Percentiles rank a stretch among this genome's conserved stretches.
phyloP scores from a whole-genome alignment of 2,329 filamentous ascomycete species.

The Cladophialophora yegresii region DNA sequence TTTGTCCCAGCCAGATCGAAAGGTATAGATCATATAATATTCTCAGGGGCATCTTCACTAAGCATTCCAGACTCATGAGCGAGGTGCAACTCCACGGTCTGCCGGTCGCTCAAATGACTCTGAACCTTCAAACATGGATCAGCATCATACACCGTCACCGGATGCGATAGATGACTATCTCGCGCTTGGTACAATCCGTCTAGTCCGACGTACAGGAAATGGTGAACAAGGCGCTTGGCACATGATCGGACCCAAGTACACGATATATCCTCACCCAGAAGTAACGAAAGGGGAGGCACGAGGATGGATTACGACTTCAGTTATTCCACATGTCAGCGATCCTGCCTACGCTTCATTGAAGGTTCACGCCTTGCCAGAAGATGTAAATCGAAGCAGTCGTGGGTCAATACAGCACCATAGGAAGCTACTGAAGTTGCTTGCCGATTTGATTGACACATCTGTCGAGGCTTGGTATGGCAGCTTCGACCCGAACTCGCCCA shows the following conservation, averaged over 20 bases:
- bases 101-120: background rate
- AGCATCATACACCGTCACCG: background rate
- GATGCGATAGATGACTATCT: constrained; percentile 26
- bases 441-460: constrained; percentile 46
- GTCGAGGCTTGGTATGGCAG: constrained; percentile 44
- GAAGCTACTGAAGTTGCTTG: constrained; percentile 44
- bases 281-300: constrained; percentile 38
- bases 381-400: constrained; percentile 43
- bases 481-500: constrained; percentile 27
- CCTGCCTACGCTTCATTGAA: constrained; percentile 37
- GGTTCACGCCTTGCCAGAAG: constrained; percentile 47
- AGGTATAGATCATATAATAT: background rate
- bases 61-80: background rate
- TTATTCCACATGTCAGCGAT: constrained; percentile 29
- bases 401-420: constrained; percentile 42
- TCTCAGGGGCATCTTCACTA: background rate
- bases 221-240: constrained; percentile 9
- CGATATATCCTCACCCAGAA: constrained; percentile 23
- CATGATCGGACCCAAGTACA: constrained; percentile 28
- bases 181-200: constrained; percentile 34
- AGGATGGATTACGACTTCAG: constrained; percentile 42
- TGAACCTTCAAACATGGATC: background rate
- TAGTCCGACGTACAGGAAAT: constrained; percentile 13
- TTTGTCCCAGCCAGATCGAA: background rate
- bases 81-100: background rate